Percentiles rank a stretch among this genome's conserved stretches.
phyloP scores from a whole-genome alignment of 371 early-diverging fungal genomes.

The Rhizomucor miehei region DNA sequence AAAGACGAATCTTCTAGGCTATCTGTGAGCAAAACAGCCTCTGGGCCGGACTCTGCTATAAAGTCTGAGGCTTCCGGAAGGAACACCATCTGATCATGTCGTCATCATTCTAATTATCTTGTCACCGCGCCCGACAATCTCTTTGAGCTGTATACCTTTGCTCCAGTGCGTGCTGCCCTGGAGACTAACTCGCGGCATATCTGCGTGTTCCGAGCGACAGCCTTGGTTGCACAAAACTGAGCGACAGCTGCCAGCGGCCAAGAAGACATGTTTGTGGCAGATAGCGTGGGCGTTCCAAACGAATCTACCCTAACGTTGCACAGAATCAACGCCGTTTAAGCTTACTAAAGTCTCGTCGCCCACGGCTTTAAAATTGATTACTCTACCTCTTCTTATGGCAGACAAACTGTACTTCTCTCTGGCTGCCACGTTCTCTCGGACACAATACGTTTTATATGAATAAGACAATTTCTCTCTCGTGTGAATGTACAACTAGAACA shows the following conservation, averaged over 20 bases:
- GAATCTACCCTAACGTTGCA: too few relatives aligned
- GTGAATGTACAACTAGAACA: too few relatives aligned
- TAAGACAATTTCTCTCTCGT: too few relatives aligned
- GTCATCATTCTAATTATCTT: not conserved
- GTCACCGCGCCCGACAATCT: not conserved
- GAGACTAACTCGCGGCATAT: constrained; percentile 54
- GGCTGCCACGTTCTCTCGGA: too few relatives aligned
- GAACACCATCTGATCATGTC: constrained; percentile 64
- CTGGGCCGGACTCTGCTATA: constrained; percentile 53
- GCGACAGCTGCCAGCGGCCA: constrained; percentile 46
- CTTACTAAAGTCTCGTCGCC: too few relatives aligned
- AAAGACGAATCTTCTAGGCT: constrained; percentile 47
- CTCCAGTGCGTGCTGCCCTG: constrained; percentile 54
- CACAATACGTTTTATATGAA: too few relatives aligned
- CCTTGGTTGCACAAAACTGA: constrained; percentile 66
- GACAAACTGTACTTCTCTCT: too few relatives aligned
- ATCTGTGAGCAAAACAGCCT: constrained; percentile 50
- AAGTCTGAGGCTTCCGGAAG: constrained; percentile 87
- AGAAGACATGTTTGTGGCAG: not conserved
- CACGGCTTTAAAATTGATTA: too few relatives aligned
- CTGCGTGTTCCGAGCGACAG: constrained; percentile 46
- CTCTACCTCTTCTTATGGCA: too few relatives aligned
- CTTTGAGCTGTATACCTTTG: constrained; percentile 41
- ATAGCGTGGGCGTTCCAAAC: not conserved
- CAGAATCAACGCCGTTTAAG: too few relatives aligned